Percentiles rank a stretch among this genome's conserved stretches.
Evolutionary conservation across 257 asterid species (phyloP).

Genomic region (Petunia axillaris): DNA sequence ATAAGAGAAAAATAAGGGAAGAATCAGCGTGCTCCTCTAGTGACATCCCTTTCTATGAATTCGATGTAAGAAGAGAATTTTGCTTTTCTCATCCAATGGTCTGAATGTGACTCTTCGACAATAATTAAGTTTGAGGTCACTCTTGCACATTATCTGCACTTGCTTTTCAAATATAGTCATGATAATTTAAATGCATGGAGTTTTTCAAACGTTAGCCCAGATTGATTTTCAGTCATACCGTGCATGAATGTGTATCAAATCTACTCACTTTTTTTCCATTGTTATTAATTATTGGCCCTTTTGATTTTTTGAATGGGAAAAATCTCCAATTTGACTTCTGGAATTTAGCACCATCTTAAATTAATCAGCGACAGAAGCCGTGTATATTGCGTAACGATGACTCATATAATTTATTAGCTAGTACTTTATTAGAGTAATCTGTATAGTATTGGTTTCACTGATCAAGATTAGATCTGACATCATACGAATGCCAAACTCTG

Average conservation of each 20-base stretch:
- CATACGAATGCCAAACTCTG: not conserved
- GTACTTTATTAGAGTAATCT: not conserved
- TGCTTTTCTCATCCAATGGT: slow-evolving; percentile 2
- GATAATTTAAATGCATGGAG: not conserved
- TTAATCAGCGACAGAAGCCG: not conserved
- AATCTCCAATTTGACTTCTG: not conserved
- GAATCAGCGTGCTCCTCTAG: not conserved
- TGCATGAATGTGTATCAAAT: not conserved
- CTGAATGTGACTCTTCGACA: not conserved
- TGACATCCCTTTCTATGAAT: slow-evolving; percentile 2
- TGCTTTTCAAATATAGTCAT: not conserved
- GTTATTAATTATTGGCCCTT: not conserved
- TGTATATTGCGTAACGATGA: not conserved
- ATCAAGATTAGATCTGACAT: not conserved
- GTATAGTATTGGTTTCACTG: not conserved
- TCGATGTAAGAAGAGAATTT: not conserved
- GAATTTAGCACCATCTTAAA: not conserved
- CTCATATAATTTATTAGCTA: not conserved
- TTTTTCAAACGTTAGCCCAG: not conserved
- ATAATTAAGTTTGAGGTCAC: not conserved
- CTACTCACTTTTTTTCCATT: not conserved
- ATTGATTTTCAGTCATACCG: not conserved
- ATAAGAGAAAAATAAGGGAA: not conserved
- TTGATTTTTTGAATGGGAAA: not conserved
- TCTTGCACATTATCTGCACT: not conserved